Evolutionary conservation across 139 green algal genomes (phyloP).

Genomic region (Coccomyxa sp.): DNA sequence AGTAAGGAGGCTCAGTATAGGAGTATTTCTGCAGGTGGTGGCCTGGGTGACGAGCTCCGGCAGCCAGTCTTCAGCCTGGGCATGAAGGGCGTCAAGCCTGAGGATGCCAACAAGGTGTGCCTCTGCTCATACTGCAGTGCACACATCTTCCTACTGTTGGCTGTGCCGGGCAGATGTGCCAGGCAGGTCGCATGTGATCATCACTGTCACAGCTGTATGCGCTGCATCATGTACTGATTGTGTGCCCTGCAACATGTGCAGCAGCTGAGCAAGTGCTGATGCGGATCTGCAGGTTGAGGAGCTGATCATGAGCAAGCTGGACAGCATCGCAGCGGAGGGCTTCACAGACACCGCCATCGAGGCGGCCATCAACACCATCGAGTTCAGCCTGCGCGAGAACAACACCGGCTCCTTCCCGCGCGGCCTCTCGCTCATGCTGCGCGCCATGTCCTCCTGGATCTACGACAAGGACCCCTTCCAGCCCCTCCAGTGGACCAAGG

Average conservation of each 20-base stretch:
- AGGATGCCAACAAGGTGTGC: conserved; percentile 58
- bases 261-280: conserved; percentile 13
- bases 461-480: conserved; percentile 93
- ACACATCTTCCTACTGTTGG: not conserved
- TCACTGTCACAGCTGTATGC: not conserved
- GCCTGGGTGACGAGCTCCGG: conserved; percentile 91
- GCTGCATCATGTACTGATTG: too few species aligned
- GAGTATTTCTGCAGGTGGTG: conserved; percentile 29
- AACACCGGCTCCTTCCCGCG: conserved; percentile 97
- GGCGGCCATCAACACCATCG: conserved; percentile 96
- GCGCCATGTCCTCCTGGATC: conserved; percentile 89
- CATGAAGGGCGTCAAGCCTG: conserved; percentile 79
- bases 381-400: conserved; percentile 98
- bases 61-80: conserved; percentile 85
- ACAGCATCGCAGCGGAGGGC: conserved; percentile 60
- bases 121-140: not conserved
- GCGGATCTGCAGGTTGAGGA: conserved; percentile 61
- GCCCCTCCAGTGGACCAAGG: conserved; percentile 86
- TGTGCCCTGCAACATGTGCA: conserved; percentile 24
- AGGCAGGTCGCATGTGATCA: not conserved
- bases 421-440: conserved; percentile 94
- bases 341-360: conserved; percentile 78
- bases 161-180: not conserved
- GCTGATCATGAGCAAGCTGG: conserved; percentile 77
- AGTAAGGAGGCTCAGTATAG: too few species aligned